phyloP scores from a whole-genome alignment of 129 eudicot species.

The Pittosporum tobira region DNA sequence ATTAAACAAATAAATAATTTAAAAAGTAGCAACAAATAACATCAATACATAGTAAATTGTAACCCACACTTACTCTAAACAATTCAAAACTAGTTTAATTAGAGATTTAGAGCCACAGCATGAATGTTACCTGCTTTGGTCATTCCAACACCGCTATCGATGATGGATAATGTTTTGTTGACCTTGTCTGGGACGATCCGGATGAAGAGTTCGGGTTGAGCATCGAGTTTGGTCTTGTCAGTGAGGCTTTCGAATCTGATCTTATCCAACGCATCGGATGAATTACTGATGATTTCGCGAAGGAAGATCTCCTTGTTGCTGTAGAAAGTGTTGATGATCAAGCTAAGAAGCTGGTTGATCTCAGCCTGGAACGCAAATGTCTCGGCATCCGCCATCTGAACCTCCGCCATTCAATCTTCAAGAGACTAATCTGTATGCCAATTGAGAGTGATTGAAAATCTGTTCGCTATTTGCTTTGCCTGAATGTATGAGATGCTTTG shows the following conservation, averaged over 20 bases:
- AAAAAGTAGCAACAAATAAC: too few species aligned
- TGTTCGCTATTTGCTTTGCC: neutral
- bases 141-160: conserved; percentile 92
- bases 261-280: conserved; percentile 88
- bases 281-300: conserved; percentile 62
- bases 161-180: conserved; percentile 69
- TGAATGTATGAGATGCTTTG: neutral
- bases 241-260: conserved; percentile 78
- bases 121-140: conserved; percentile 63
- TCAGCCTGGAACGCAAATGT: conserved; percentile 83
- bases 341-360: conserved; percentile 59
- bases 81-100: too few species aligned
- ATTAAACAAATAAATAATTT: too few species aligned
- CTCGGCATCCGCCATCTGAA: conserved; percentile 60
- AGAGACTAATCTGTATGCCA: too few species aligned
- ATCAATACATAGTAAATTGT: too few species aligned
- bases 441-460: neutral
- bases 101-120: neutral
- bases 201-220: conserved; percentile 84
- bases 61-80: too few species aligned
- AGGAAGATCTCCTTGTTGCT: conserved; percentile 87
- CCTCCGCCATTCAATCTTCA: conserved; percentile 43
- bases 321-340: conserved; percentile 77
- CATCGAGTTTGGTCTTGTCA: conserved; percentile 69
- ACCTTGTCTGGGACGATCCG: conserved; percentile 77